These are phyloP conservation scores for Populus tremula DNA, from an alignment of 345 rosid genomes.

Conservation along the genomic window DNA sequence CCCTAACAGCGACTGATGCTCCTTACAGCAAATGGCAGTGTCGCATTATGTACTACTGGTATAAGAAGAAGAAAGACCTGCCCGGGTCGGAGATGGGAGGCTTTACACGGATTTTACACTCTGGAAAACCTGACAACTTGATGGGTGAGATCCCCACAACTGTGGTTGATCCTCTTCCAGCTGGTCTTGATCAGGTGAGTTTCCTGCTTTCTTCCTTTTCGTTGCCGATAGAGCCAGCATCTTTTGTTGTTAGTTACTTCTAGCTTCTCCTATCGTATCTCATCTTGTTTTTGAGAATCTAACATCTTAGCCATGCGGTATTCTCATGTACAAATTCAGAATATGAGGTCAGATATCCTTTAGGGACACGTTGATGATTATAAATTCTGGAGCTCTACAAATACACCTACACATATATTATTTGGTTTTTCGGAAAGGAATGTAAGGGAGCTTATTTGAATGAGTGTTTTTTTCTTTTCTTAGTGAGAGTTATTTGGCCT, in stretches of 20 bases:
- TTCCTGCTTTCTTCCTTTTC: neutral
- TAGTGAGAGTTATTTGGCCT: neutral
- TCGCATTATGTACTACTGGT: conserved; percentile 97
- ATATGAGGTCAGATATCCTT: neutral
- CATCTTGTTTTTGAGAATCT: neutral
- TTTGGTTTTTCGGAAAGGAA: neutral
- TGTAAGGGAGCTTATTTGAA: neutral
- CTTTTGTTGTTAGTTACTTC: neutral
- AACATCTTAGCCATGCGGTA: neutral
- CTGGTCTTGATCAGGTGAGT: conserved; percentile 74
- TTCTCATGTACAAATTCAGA: neutral
- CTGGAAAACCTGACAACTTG: conserved; percentile 79
- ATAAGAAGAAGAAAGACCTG: conserved; percentile 62
- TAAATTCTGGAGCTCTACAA: neutral
- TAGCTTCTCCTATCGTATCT: neutral
- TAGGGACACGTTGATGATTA: neutral
- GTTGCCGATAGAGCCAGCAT: neutral
- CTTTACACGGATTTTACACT: conserved; percentile 86
- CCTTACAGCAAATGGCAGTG: conserved; percentile 91
- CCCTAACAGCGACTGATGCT: conserved; percentile 85
- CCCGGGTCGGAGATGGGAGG: conserved; percentile 93
- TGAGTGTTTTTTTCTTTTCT: neutral
- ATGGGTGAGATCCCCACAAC: conserved; percentile 91
- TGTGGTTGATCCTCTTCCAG: conserved; percentile 90
- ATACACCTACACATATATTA: neutral